These are phyloP conservation scores for Quillaja saponaria DNA, from an alignment of 306 rosid species.

Conservation along the genomic window DNA sequence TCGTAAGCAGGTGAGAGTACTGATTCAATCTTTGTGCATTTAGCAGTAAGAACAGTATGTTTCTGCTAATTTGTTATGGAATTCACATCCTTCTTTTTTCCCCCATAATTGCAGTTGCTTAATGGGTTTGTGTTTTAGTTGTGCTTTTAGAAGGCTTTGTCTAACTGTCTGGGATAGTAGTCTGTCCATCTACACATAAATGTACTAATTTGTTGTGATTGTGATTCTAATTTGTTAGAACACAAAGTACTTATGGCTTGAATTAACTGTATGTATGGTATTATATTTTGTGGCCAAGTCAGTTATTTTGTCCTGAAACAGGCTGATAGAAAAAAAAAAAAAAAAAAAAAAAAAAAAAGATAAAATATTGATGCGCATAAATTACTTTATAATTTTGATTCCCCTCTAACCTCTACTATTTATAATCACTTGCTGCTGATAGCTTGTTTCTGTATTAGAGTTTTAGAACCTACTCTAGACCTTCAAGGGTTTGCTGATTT, in stretches of 20 bases:
- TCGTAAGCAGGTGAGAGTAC: slow-evolving; percentile 80
- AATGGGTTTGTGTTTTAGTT: no score
- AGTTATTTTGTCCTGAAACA: no score
- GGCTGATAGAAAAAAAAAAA: no score
- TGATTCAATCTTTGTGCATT: slow-evolving; percentile 5
- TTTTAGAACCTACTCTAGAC: no score
- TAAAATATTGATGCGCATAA: neutral
- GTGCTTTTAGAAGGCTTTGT: no score
- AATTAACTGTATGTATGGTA: neutral
- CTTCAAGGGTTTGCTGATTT: no score
- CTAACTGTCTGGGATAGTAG: neutral
- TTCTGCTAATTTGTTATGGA: neutral
- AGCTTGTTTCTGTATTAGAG: no score
- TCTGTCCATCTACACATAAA: no score
- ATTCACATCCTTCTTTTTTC: no score
- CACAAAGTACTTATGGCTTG: neutral
- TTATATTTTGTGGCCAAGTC: neutral
- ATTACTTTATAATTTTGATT: neutral
- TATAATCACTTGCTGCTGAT: no score
- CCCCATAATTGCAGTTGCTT: neutral
- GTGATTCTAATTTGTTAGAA: neutral
- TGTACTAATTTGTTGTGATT: no score
- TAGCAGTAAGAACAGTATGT: neutral
- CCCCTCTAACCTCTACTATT: neutral
- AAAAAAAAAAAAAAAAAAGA: neutral